Base-by-base conservation (phyloP, 73 alveolate species). In the Paramecium caudatum region DNA sequence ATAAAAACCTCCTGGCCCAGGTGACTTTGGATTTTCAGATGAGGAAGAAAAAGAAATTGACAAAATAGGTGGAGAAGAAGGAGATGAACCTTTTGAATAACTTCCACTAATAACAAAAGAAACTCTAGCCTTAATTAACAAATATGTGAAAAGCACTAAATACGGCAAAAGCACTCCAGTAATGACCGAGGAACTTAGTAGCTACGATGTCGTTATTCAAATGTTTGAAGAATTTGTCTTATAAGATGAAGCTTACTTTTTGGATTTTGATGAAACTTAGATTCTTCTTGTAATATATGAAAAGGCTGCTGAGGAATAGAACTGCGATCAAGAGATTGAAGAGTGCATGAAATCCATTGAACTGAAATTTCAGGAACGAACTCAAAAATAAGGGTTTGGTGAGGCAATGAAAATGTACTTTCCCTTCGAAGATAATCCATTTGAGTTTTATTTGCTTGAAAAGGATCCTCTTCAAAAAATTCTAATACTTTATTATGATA, bases 341-440 rank as follows among this genome's bases (percentile, higher is more conserved):
- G 21, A 34, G 19, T 33, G 25, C 7, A 43, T 25, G 0, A 33
- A 68, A 34, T 13, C 30, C n/a, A 5, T 68, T 33, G 25, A 68
- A 36, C 15, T 4, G 3, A 68, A 68, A n/a, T 68, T 68, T 37
- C 13, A 27, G 3, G 47, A 68, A 6, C 25, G 33, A 30, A 68
- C 84, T 34, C n/a, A 8, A 68, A 68, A 43, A 37, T 2, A 16
- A 33, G 34, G 21, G 36, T 68, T 32, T 32, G 84, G 61, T 34
- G 61, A 32, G 7, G 3, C 37, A 55, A 55, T 27, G 21, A 33
- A 37, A 68, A 4, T 68, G 17, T 41, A 8, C n/a, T 34, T 68
- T 34, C 84, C 84, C 25, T 68, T 68, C 34, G 84, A 68, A 9
- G 84, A 68, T 68, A 32, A 34, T 16, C 80, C 80, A 27, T 23